Base-by-base conservation (phyloP, 2,329 filamentous ascomycete species). In the Diaporthe sp. region DNA sequence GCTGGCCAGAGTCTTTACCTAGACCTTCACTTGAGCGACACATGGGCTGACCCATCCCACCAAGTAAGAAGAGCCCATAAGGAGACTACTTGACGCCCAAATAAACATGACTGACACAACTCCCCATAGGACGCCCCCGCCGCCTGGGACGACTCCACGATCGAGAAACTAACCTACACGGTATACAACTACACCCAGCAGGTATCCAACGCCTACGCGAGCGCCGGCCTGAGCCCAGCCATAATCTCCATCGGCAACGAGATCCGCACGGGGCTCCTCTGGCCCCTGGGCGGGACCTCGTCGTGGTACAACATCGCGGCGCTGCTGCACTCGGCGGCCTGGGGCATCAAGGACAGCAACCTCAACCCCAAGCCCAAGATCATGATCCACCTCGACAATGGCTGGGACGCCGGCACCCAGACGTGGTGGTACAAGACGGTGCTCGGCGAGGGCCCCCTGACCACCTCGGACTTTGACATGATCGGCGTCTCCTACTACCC, bases 401-500 rank as follows among this genome's bases (percentile, higher is more conserved):
- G 93, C n/a, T 95, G 92, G 92, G 88, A 92, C 77, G 93, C 90
- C 90, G 86, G 83, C 2, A 89, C 89, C 2, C 93, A 94, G 81
- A 84, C 92, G 76, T 92, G 87, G 57, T 83, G 79, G 74, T 95
- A 94, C 83, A 88, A 88, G 34, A 86, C 84, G 3, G 88, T 92
- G 0, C 85, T 93, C 0, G 85, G 81, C 9, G 82, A 85, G 37
- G 91, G 89, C 1, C 85, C 86, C 0, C 84, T 92, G 4, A 79
- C 82, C 2, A 78, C 84, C 0, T 83, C 84, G 5, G 92, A 94
- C 77, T 94, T 92, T 74, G 93, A 95, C 81, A 88, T 93, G 78
- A 93, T 94, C 84, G 93, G 92, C 9, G 90, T 95, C 0, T 92
- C 90, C 0, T 95, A 92, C 83, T 95, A 95, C 80, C 93, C 93